Percentiles rank a stretch among this genome's conserved stretches.
Evolutionary conservation across 2,329 filamentous ascomycete species (phyloP).

Genomic region (Trichoderma harzianum): DNA sequence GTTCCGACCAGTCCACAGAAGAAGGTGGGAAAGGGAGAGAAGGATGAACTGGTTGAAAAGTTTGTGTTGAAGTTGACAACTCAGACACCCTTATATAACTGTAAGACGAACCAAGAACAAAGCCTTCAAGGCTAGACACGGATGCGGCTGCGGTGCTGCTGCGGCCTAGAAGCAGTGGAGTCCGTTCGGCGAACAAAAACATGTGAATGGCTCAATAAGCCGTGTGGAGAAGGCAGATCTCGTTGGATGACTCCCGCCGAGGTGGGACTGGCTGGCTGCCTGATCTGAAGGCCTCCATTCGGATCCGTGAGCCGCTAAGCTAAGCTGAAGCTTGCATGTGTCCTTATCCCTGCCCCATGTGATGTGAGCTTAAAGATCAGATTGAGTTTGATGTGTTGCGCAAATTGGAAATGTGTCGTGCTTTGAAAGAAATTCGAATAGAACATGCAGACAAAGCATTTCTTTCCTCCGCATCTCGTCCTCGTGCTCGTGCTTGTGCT

Average conservation of each 20-base stretch:
- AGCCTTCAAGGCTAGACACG: neutral
- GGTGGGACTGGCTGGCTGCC: constrained; percentile 10
- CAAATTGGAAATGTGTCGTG: neutral
- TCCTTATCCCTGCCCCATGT: neutral
- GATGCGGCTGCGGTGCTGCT: neutral
- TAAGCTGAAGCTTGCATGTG: neutral
- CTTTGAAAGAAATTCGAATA: neutral
- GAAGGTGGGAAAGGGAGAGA: neutral
- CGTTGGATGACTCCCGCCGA: constrained; percentile 10
- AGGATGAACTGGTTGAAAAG: neutral
- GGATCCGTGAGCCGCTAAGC: neutral
- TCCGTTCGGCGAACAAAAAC: neutral
- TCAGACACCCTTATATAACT: neutral
- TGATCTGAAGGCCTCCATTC: neutral
- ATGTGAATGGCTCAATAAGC: neutral
- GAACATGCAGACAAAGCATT: neutral
- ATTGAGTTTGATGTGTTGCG: neutral
- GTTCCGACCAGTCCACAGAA: neutral
- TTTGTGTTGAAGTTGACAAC: neutral
- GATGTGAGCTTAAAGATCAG: neutral
- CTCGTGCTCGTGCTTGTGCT: neutral
- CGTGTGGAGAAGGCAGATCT: constrained; percentile 1
- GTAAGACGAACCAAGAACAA: neutral
- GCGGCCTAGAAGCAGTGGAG: constrained; percentile 10
- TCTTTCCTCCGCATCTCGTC: neutral